Conservation (phyloP, 2,329 filamentous ascomycete genomes). For the Penicillium sclerotigenum region DNA sequence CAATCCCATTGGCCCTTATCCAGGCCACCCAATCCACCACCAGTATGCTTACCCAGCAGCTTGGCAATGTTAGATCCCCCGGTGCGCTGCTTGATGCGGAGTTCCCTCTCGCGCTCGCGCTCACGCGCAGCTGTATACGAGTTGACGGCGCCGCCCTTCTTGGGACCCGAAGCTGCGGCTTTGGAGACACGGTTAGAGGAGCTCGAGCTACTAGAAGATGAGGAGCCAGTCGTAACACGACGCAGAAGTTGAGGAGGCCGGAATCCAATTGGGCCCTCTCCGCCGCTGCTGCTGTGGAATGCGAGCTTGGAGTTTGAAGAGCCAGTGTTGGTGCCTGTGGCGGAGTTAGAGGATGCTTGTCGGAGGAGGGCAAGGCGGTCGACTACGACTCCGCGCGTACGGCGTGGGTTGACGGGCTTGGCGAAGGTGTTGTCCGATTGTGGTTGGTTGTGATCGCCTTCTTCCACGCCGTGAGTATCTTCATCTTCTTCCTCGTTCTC, state of each 20-base stretch:
- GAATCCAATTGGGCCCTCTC: constrained; percentile 31
- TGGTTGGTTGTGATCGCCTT: constrained; percentile 22
- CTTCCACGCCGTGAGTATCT: constrained; percentile 16
- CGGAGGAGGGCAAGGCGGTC: constrained; percentile 46
- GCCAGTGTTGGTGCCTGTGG: constrained; percentile 23
- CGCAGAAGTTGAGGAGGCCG: constrained; percentile 31
- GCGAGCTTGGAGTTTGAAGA: constrained; percentile 30
- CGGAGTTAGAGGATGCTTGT: constrained; percentile 45
- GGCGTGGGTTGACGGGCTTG: constrained; percentile 36
- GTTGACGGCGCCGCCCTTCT: constrained; percentile 58
- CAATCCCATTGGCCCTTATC: constrained; percentile 44
- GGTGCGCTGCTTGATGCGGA: constrained; percentile 50
- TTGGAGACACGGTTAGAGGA: constrained; percentile 28
- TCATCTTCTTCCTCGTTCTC: constrained; percentile 19
- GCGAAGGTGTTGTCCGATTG: constrained; percentile 26
- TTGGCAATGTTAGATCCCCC: constrained; percentile 31
- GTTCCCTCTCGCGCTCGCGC: constrained; percentile 56
- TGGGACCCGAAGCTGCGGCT: constrained; percentile 48
- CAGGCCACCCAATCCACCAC: constrained; percentile 38
- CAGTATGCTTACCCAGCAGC: constrained; percentile 41
- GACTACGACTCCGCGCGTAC: constrained; percentile 42
- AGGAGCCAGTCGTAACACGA: constrained; percentile 31
- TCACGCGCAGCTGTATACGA: constrained; percentile 56
- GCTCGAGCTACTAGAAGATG: constrained; percentile 23
- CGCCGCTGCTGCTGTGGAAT: constrained; percentile 29